These are phyloP conservation scores for Neobulgaria alba DNA, from an alignment of 2,329 filamentous ascomycete species.

Conservation along the genomic window DNA sequence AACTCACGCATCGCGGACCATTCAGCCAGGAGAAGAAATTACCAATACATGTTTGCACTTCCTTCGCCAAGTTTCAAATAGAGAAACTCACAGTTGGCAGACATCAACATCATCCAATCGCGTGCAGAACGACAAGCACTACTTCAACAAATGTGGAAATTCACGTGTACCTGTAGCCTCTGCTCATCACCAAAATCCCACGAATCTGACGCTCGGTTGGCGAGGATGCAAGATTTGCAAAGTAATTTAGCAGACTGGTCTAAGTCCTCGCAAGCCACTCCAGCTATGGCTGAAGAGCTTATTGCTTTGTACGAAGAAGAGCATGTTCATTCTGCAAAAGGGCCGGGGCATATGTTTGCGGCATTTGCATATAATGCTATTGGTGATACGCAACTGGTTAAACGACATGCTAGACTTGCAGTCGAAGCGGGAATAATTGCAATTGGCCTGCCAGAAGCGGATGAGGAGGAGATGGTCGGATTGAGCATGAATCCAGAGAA, in stretches of 20 bases:
- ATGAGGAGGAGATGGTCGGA: constrained; percentile 29
- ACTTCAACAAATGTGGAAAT: constrained; percentile 32
- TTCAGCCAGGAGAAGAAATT: constrained; percentile 34
- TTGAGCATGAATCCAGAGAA: constrained; percentile 24
- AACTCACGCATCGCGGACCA: constrained; percentile 31
- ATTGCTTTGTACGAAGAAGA: constrained; percentile 32
- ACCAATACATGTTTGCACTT: constrained; percentile 31
- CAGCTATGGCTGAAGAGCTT: constrained; percentile 32
- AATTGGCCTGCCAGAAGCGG: constrained; percentile 26
- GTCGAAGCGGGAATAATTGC: constrained; percentile 25
- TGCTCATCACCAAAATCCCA: constrained; percentile 26
- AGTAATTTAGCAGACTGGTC: constrained; percentile 31
- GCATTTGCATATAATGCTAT: constrained; percentile 34
- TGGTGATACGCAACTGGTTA: constrained; percentile 27
- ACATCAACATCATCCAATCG: constrained; percentile 28
- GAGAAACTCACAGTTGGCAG: constrained; percentile 10
- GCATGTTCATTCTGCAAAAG: constrained; percentile 23
- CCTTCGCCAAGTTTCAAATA: too few species aligned
- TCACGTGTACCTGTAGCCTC: constrained; percentile 31
- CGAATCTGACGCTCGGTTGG: constrained; percentile 30
- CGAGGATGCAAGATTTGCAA: constrained; percentile 27
- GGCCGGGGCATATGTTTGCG: constrained; percentile 32
- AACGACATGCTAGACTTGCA: constrained; percentile 28
- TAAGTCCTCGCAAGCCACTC: constrained; percentile 21
- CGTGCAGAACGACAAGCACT: constrained; percentile 24